Base-by-base conservation (phyloP, 1,284 basidiomycete genomes). In the Ceratobasidium sp. region DNA sequence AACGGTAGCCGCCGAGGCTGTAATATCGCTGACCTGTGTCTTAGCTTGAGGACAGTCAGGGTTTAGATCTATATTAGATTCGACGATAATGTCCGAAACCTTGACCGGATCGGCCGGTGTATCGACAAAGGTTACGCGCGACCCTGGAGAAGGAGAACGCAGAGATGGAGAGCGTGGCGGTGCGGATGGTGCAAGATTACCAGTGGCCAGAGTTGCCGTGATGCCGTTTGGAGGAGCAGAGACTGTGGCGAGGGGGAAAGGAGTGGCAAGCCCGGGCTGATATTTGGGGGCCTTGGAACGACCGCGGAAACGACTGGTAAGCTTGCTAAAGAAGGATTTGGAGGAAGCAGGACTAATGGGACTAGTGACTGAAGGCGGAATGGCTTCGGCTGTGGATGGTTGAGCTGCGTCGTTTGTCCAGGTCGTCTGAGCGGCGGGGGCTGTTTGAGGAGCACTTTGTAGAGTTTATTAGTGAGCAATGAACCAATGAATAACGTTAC, bases 301-400 rank as follows among this genome's bases (percentile, higher is more conserved):
- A 45, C 64, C 64, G 3, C 64, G 64, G 40, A 67, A 67, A 8
- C 64, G 64, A 40, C 38, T 67, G 38, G 64, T 45, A 22, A 67
- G 64, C 34, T 67, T 67, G 64, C 64, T 67, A 50, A 67, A 47
- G 50, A 67, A 67, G 12, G 64, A 67, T 25, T 45, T 54, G 25
- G 64, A 34, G 34, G 64, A 35, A 27, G 10, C n/a, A n/a, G n/a
- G n/a, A 31, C 27, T 42, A 7, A 25, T 43, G 27, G 60, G 60
- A n/a, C 35, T 55, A 32, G 64, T 34, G 20, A 52, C 27, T 20
- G 50, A 38, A 15, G 52, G 52, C 1, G 31, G 20, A 32, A 38
- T n/a, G 40, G 47, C n/a, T 12, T 22, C 27, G 27, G 38, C 25
- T 50, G 34, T 40, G 13, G 32, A 29, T 25, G 60, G 31, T 22